Conservation (phyloP, 2,329 filamentous ascomycete species). For the Aspergillus felis region DNA sequence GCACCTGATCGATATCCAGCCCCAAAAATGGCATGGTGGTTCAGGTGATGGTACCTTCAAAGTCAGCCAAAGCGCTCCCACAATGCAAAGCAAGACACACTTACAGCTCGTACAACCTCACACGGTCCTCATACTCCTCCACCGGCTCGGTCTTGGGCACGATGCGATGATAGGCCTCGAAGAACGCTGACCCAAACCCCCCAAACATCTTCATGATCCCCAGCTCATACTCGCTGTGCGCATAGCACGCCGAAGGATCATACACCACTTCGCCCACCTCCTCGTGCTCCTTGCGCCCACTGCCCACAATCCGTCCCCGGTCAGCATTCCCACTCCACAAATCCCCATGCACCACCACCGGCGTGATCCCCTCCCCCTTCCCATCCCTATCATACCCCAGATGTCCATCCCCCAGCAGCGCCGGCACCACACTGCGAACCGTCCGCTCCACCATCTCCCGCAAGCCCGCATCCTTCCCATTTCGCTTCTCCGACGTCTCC, state of each 20-base stretch:
- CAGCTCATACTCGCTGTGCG: slow-evolving; percentile 83
- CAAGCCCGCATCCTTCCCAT: slow-evolving; percentile 64
- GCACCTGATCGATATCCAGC: slow-evolving; percentile 73
- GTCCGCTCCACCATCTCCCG: slow-evolving; percentile 61
- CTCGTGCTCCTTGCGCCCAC: slow-evolving; percentile 31
- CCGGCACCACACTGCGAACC: slow-evolving; percentile 64
- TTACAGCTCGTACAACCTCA: slow-evolving; percentile 77
- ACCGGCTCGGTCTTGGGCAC: slow-evolving; percentile 76
- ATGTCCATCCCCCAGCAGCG: slow-evolving; percentile 66
- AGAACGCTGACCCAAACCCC: slow-evolving; percentile 69
- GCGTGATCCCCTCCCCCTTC: slow-evolving; percentile 56
- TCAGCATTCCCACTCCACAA: slow-evolving; percentile 88
- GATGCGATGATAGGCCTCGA: slow-evolving; percentile 70
- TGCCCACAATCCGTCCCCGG: slow-evolving; percentile 57
- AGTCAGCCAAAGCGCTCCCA: slow-evolving; percentile 8
- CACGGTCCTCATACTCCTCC: slow-evolving; percentile 79
- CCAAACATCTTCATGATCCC: slow-evolving; percentile 98
- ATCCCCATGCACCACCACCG: slow-evolving; percentile 85
- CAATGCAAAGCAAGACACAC: slow-evolving; percentile 33
- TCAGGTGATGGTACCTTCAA: slow-evolving; percentile 77
- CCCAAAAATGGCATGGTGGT: slow-evolving; percentile 83
- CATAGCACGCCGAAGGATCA: slow-evolving; percentile 77
- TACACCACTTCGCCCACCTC: slow-evolving; percentile 71
- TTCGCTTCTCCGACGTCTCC: slow-evolving; percentile 52
- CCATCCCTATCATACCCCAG: slow-evolving; percentile 48